Base-by-base conservation (phyloP, 495 filamentous ascomycete genomes). In the Aspergillus funiculosus region DNA sequence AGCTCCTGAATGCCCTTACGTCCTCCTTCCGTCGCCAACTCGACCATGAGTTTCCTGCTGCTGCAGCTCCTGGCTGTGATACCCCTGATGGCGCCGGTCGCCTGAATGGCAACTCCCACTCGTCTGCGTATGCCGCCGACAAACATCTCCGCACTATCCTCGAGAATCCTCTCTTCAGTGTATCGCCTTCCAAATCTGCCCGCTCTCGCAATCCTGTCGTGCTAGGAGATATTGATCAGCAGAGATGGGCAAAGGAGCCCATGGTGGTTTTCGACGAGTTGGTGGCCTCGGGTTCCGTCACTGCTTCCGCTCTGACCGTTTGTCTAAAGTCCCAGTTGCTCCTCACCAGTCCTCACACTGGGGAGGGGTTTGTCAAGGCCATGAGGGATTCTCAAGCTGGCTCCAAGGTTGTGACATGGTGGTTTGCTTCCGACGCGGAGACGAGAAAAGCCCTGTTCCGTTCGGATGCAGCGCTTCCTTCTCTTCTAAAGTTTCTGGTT, bases 1-100 rank as follows among this genome's bases (percentile, higher is more conserved):
- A 80, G 49, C 71, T 94, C 1, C 79, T 89, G 43, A 69, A 76
- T 19, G 70, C 76, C 42, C 76, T 94, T 47, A 89, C 83, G 13
- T 68, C 72, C 4, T 89, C 85, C n/a, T 94, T 94, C 63, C 79
- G 82, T 43, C 67, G 74, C 27, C 81, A 86, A 25, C 73, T 94
- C 24, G 84, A 90, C 57, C 67, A 62, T 27, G 77, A 84, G 52
- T 77, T 87, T 56, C 76, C 77, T 27, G 60, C 58, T 51, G 45
- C 59, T 18, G 37, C 71, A n/a, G 5, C 21, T n/a, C n/a, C n/a
- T n/a, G n/a, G n/a, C 27, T 51, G 50, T 19, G 42, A 52, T 38
- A 50, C 42, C 30, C 27, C 25, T 3, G 34, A 10, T 25, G 20
- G 15, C 6, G 17, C 8, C 20, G 13, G 9, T 18, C 15, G 10